phyloP scores from a whole-genome alignment of 371 early-diverging fungal genomes.

The Rhizopus sp. region DNA sequence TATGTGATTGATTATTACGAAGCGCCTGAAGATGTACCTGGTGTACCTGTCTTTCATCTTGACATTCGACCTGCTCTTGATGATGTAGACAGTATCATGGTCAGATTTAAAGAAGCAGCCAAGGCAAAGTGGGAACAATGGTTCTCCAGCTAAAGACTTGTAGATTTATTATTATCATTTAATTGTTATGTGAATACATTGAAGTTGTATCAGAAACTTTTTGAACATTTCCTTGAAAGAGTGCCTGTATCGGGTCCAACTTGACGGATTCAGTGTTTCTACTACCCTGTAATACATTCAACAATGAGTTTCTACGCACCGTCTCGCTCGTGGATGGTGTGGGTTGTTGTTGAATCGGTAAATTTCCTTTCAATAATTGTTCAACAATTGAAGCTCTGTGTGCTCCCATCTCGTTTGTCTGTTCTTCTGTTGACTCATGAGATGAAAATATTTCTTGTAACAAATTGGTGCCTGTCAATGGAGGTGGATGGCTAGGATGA shows the following conservation, averaged over 20 bases:
- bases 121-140: conserved; percentile 45
- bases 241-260: conserved; percentile 6
- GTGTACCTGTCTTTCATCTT: conserved; percentile 75
- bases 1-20: conserved; percentile 83
- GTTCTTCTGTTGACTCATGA: neutral
- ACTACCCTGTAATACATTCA: conserved; percentile 26
- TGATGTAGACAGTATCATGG: conserved; percentile 60
- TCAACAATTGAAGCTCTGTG: conserved; percentile 27
- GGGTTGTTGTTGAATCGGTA: conserved; percentile 1
- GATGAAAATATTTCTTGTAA: conserved; percentile 18
- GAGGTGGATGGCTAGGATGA: conserved; percentile 20
- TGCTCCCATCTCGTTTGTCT: neutral
- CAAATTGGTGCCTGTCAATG: conserved; percentile 7
- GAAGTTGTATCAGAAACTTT: too few species aligned
- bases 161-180: too few species aligned
- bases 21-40: conserved; percentile 64
- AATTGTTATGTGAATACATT: too few species aligned
- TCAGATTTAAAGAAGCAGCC: conserved; percentile 60
- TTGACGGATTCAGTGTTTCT: neutral
- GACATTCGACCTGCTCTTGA: conserved; percentile 86
- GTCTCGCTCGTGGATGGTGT: conserved; percentile 13
- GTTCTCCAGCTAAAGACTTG: conserved; percentile 27
- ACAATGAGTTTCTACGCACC: conserved; percentile 26
- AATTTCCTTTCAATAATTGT: conserved; percentile 17
- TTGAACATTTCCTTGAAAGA: conserved; percentile 8